A percentile compares a stretch with the other conserved stretches of the same genome.
Evolutionary conservation across 2,329 filamentous ascomycete species (phyloP).

Genomic region (Davidsoniella eucalypti): DNA sequence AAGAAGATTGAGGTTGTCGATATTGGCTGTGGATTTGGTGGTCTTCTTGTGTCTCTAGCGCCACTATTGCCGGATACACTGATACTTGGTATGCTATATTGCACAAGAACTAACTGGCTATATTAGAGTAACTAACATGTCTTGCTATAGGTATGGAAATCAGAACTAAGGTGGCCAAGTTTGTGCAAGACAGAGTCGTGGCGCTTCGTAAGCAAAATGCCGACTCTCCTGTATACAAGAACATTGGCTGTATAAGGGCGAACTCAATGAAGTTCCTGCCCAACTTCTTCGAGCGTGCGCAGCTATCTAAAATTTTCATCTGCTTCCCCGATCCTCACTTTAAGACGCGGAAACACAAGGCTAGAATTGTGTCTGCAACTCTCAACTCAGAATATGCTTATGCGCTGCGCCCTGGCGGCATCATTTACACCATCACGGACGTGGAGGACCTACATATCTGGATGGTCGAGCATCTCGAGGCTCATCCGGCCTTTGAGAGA

Average conservation of each 20-base stretch:
- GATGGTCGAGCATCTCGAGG: slow-evolving; percentile 78
- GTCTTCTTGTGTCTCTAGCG: slow-evolving; percentile 70
- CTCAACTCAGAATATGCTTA: slow-evolving; percentile 90
- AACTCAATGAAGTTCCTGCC: slow-evolving; percentile 99
- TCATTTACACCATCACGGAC: slow-evolving; percentile 93
- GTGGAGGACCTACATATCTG: slow-evolving; percentile 85
- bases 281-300: slow-evolving; percentile 74
- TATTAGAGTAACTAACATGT: not conserved
- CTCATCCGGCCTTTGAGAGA: slow-evolving; percentile 63
- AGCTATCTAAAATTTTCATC: slow-evolving; percentile 84
- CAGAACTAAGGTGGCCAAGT: slow-evolving; percentile 74
- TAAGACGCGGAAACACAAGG: slow-evolving; percentile 94
- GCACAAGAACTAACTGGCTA: not conserved
- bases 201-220: slow-evolving; percentile 56
- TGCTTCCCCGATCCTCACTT: slow-evolving; percentile 98
- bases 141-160: slow-evolving; percentile 63
- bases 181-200: slow-evolving; percentile 72
- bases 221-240: slow-evolving; percentile 49
- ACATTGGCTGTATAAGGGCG: slow-evolving; percentile 73
- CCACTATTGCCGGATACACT: slow-evolving; percentile 67
- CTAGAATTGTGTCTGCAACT: slow-evolving; percentile 76
- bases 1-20: slow-evolving; percentile 80
- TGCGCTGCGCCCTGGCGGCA: slow-evolving; percentile 63
- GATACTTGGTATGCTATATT: slow-evolving; percentile 49
- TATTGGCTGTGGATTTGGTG: slow-evolving; percentile 94